A percentile compares a stretch with the other conserved stretches of the same genome.
phyloP scores from a whole-genome alignment of 176 grass and related monocot species.

The Aegilops tauschii region DNA sequence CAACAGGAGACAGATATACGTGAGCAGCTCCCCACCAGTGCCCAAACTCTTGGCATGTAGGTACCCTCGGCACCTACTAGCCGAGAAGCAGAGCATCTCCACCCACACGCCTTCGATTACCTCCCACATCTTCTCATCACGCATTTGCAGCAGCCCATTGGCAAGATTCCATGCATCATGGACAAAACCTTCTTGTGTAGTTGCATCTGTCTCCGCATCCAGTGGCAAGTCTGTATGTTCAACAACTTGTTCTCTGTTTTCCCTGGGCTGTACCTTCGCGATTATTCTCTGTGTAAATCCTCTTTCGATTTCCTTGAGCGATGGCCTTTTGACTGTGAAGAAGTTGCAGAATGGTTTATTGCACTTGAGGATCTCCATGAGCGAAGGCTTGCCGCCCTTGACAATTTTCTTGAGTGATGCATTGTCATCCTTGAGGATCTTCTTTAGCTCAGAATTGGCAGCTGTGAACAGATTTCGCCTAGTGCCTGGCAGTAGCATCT shows the following conservation, averaged over 20 bases:
- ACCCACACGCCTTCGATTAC: constrained; percentile 10
- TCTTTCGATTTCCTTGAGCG: not conserved
- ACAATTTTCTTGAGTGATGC: not conserved
- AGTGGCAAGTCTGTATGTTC: not conserved
- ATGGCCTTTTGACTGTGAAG: not conserved
- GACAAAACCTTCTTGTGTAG: not conserved
- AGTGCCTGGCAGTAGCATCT: not conserved
- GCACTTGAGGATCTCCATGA: not conserved
- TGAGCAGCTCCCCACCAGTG: not conserved
- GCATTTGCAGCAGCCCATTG: not conserved
- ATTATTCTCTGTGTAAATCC: not conserved
- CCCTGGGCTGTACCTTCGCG: not conserved
- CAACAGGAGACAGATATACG: not conserved
- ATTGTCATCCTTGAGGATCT: not conserved
- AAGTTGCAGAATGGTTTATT: not conserved
- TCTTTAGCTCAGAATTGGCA: not conserved
- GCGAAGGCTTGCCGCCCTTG: not conserved
- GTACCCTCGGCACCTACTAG: not conserved
- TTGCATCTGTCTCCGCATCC: not conserved
- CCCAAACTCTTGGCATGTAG: constrained; percentile 4
- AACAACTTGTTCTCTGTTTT: not conserved
- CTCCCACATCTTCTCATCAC: not conserved
- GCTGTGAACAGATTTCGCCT: not conserved
- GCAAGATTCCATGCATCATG: not conserved
- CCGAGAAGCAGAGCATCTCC: constrained; percentile 24